Evolutionary conservation across 139 green algal species (phyloP).

Genomic region (Micromonas pusilla): DNA sequence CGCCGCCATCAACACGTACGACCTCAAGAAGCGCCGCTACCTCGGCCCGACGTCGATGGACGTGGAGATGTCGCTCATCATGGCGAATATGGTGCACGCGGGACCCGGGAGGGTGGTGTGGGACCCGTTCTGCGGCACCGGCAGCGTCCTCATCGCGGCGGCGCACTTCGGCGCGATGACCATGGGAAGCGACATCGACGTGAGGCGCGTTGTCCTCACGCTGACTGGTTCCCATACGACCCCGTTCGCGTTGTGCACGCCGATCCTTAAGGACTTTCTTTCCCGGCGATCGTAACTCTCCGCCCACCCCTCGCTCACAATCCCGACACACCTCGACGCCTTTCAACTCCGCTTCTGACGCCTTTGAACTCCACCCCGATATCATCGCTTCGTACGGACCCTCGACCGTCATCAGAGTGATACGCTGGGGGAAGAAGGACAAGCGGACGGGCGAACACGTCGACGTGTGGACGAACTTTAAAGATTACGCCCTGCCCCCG

Average conservation of each 20-base stretch:
- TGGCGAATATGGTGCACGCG: slow-evolving; percentile 20
- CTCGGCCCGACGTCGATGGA: slow-evolving; percentile 20
- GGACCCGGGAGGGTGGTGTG: not conserved
- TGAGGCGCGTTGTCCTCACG: too few relatives aligned
- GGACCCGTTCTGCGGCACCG: slow-evolving; percentile 25
- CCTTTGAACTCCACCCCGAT: too few relatives aligned
- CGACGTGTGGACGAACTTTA: slow-evolving; percentile 21
- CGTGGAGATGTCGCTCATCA: slow-evolving; percentile 19
- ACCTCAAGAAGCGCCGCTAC: slow-evolving; percentile 9
- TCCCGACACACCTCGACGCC: too few relatives aligned
- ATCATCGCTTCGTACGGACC: too few relatives aligned
- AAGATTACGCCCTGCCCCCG: not conserved
- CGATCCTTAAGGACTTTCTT: too few relatives aligned
- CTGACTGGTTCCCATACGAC: too few relatives aligned
- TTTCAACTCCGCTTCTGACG: too few relatives aligned
- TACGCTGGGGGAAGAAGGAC: not conserved
- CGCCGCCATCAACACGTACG: not conserved
- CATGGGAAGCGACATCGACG: slow-evolving; percentile 23
- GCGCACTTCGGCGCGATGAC: slow-evolving; percentile 9
- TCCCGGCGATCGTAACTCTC: too few relatives aligned
- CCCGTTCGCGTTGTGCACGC: too few relatives aligned
- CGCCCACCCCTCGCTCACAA: too few relatives aligned
- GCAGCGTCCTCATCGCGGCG: not conserved
- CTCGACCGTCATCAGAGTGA: not conserved
- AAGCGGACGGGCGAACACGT: not conserved